Percentiles rank a stretch among this genome's conserved stretches.
Conservation (phyloP, 441 rosid species). For the Rhodomyrtus psidioides region DNA sequence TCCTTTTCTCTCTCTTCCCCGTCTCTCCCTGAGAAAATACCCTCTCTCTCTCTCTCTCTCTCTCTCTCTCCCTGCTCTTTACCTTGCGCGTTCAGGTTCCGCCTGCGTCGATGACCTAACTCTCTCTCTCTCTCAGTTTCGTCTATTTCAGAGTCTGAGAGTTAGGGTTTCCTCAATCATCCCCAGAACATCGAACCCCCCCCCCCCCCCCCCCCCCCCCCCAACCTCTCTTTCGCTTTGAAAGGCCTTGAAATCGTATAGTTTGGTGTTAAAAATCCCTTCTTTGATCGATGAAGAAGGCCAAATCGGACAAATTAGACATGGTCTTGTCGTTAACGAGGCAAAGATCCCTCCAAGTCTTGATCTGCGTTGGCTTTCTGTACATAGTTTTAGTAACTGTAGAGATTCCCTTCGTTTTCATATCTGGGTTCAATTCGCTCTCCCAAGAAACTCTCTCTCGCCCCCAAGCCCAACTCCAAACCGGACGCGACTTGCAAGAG, state of each 20-base stretch:
- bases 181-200: neutral
- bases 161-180: neutral
- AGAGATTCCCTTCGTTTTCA: slow-evolving; percentile 72
- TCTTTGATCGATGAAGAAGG: slow-evolving; percentile 3
- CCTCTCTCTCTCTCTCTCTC: neutral
- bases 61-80: neutral
- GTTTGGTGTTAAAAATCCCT: neutral
- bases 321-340: slow-evolving; percentile 28
- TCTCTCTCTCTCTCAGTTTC: neutral
- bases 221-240: neutral
- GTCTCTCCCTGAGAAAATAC: neutral
- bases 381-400: slow-evolving; percentile 54
- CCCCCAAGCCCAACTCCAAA: slow-evolving; percentile 25
- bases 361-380: slow-evolving; percentile 38
- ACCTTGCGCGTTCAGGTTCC: neutral
- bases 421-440: slow-evolving; percentile 25
- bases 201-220: neutral
- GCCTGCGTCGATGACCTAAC: neutral
- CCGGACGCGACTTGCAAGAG: slow-evolving; percentile 43
- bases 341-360: slow-evolving; percentile 59
- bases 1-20: neutral
- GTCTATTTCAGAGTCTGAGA: neutral
- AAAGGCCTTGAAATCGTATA: neutral
- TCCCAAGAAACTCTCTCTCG: slow-evolving; percentile 42
- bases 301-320: slow-evolving; percentile 33